Evolutionary conservation across 495 filamentous ascomycete genomes (phyloP), one percentile per base, ranked within the genome.

Genomic region (Cercophora sp.): DNA sequence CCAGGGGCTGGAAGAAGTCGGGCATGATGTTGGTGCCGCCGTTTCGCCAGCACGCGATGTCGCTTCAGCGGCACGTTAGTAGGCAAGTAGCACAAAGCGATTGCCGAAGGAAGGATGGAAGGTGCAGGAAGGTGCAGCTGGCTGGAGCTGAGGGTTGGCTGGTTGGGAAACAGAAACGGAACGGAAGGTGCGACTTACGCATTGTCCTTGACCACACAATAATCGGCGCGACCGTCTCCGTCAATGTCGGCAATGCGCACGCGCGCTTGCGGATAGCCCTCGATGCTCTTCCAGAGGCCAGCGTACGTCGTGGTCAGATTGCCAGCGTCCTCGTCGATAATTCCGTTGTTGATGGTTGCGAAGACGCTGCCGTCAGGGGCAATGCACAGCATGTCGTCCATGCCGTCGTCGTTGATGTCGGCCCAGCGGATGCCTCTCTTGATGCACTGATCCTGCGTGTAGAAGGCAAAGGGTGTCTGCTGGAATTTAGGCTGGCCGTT

Each of bases 31-130:
- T 53, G 11, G 48, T 31, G 1, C 63, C 65, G 15, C 67, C 66
- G 31, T 71, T 71, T 4, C 66, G 37, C 48, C 46, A 61, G 36
- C 54, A 61, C 9, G 22, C 18, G n/a, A 60, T 34, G 16, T 65
- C 45, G 3, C 65, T n/a, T n/a, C n/a, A n/a, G n/a, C n/a, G n/a
- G n/a, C n/a, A n/a, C n/a, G n/a, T n/a, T n/a, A n/a, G n/a, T n/a
- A n/a, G n/a, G n/a, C n/a, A n/a, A n/a, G n/a, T n/a, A n/a, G n/a
- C n/a, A n/a, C n/a, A n/a, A n/a, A n/a, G n/a, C n/a, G n/a, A n/a
- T n/a, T n/a, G n/a, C n/a, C n/a, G n/a, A n/a, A n/a, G n/a, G n/a
- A n/a, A n/a, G n/a, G n/a, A n/a, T n/a, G n/a, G n/a, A n/a, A n/a
- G n/a, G n/a, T n/a, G n/a, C n/a, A n/a, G n/a, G n/a, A n/a, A n/a